Conservation (phyloP, 345 rosid species). For the Populus pruinosa region DNA sequence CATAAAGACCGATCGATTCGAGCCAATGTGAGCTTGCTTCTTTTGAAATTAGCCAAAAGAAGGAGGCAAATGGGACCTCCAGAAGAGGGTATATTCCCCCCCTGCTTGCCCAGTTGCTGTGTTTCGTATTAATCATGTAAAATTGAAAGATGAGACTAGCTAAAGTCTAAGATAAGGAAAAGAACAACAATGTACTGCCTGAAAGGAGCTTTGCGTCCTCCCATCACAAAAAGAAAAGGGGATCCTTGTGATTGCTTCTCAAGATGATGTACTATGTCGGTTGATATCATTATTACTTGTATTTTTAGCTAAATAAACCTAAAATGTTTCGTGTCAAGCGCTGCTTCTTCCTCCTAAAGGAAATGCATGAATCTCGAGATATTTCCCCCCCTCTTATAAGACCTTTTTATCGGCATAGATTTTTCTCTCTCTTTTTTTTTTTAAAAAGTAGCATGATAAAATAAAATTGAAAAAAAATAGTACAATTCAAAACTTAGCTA, state of each 20-base stretch:
- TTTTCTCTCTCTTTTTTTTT: too few species aligned
- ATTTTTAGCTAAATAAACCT: neutral
- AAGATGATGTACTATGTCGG: neutral
- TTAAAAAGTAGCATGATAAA: too few species aligned
- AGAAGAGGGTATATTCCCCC: neutral
- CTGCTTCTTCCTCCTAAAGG: too few species aligned
- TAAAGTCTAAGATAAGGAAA: conserved; percentile 1
- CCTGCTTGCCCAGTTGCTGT: neutral
- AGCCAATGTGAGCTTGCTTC: conserved; percentile 14
- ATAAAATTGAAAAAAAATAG: too few species aligned
- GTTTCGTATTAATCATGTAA: conserved; percentile 4
- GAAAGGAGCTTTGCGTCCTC: neutral
- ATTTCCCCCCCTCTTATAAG: too few species aligned
- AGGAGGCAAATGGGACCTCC: conserved; percentile 11
- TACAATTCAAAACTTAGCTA: too few species aligned
- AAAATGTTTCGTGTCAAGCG: too few species aligned
- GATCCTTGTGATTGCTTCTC: neutral
- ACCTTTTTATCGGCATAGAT: too few species aligned
- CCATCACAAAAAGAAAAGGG: neutral
- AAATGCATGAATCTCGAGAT: too few species aligned
- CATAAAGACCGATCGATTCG: conserved; percentile 6
- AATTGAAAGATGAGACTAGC: conserved; percentile 11
- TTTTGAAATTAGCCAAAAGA: conserved; percentile 23
- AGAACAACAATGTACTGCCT: neutral
- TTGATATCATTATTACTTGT: conserved; percentile 7